Evolutionary conservation across 2,329 filamentous ascomycete genomes (phyloP).

Genomic region (Pseudocercospora cruenta): DNA sequence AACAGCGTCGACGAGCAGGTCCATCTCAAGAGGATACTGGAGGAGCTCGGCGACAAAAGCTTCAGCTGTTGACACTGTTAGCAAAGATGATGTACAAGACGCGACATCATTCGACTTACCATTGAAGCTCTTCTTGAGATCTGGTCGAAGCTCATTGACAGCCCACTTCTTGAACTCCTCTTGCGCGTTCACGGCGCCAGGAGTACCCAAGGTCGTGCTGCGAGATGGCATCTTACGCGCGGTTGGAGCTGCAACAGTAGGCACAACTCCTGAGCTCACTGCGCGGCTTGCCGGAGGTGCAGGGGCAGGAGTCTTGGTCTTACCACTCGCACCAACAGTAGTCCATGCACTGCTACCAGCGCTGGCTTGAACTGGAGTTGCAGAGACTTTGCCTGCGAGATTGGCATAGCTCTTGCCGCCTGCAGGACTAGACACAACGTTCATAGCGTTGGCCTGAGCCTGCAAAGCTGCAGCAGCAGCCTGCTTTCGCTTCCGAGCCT

Average conservation of each 20-base stretch:
- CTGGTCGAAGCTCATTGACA: slow-evolving; percentile 74
- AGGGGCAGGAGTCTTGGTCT: slow-evolving; percentile 74
- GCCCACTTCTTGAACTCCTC: slow-evolving; percentile 97
- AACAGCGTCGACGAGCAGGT: slow-evolving; percentile 86
- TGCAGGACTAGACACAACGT: slow-evolving; percentile 48
- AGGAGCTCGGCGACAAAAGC: slow-evolving; percentile 77
- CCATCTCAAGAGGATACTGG: slow-evolving; percentile 73
- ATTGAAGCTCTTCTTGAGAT: slow-evolving; percentile 69
- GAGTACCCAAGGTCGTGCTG: slow-evolving; percentile 59
- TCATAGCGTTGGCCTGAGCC: slow-evolving; percentile 49
- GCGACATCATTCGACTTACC: slow-evolving; percentile 51
- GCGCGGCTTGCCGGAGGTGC: slow-evolving; percentile 50
- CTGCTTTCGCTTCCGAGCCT: slow-evolving; percentile 80
- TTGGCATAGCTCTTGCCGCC: slow-evolving; percentile 90
- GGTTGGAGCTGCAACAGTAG: slow-evolving; percentile 35
- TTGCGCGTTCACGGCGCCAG: slow-evolving; percentile 65
- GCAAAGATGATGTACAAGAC: slow-evolving; percentile 19
- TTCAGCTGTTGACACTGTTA: slow-evolving; percentile 63
- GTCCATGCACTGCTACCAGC: slow-evolving; percentile 75
- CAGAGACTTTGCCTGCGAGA: slow-evolving; percentile 76
- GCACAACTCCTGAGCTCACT: slow-evolving; percentile 49
- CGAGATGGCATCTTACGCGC: slow-evolving; percentile 48
- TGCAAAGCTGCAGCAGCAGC: slow-evolving; percentile 50
- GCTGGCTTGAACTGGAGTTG: slow-evolving; percentile 43
- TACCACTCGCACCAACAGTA: slow-evolving; percentile 91